Percentiles rank a stretch among this genome's conserved stretches.
phyloP scores from a whole-genome alignment of 2,329 filamentous ascomycete species.

The Curvularia verruculosa region DNA sequence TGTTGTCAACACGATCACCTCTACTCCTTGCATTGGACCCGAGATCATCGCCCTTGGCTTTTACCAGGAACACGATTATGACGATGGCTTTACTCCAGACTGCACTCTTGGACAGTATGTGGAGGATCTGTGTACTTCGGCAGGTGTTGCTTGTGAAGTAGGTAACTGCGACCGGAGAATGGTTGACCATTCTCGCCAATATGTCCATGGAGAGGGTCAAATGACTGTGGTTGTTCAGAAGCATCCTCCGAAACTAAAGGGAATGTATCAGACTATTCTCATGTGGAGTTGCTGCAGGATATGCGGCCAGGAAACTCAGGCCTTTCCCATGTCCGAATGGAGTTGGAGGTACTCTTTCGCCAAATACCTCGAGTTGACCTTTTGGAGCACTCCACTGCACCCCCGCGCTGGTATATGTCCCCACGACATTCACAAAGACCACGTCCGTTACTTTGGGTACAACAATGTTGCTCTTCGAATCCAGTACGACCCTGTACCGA shows the following conservation, averaged over 20 bases:
- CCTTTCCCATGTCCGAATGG: constrained; percentile 88
- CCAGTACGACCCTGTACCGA: constrained; percentile 89
- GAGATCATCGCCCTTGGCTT: constrained; percentile 89
- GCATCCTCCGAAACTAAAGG: constrained; percentile 68
- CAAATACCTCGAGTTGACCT: constrained; percentile 96
- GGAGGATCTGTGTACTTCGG: constrained; percentile 81
- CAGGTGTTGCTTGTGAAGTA: constrained; percentile 76
- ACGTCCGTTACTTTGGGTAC: constrained; percentile 90
- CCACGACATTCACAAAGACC: constrained; percentile 91
- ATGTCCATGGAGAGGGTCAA: constrained; percentile 94
- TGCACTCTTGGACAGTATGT: constrained; percentile 95
- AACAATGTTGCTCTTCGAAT: constrained; percentile 84
- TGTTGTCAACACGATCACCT: constrained; percentile 89
- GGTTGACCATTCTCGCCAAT: constrained; percentile 92
- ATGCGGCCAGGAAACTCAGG: constrained; percentile 87
- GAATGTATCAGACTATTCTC: constrained; percentile 75
- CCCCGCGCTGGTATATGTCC: constrained; percentile 77
- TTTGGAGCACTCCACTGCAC: constrained; percentile 87
- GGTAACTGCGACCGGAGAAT: constrained; percentile 88
- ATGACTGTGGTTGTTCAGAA: constrained; percentile 89
- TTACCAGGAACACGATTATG: constrained; percentile 85
- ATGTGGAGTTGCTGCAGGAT: constrained; percentile 99
- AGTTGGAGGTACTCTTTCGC: constrained; percentile 99
- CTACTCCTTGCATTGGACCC: constrained; percentile 90
- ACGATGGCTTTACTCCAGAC: constrained; percentile 75